Conservation (phyloP, 2,329 filamentous ascomycete genomes). For the Macroventuria anomochaeta region DNA sequence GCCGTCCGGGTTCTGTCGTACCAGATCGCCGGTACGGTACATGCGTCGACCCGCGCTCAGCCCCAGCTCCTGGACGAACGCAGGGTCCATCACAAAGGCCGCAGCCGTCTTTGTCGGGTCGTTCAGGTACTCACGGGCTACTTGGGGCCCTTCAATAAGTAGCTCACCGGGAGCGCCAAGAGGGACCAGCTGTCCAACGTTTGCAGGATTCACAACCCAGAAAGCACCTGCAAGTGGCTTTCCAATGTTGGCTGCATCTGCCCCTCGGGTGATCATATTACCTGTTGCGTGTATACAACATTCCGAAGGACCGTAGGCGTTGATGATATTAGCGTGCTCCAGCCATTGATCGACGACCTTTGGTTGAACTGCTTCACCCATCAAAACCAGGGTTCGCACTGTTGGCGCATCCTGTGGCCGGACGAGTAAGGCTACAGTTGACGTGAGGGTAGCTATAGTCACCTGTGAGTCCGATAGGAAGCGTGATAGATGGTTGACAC, state of each 20-base stretch:
- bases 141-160: conserved; percentile 61
- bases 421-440: too few species aligned
- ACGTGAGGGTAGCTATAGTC: too few species aligned
- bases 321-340: conserved; percentile 13
- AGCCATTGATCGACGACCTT: conserved; percentile 32
- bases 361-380: conserved; percentile 11
- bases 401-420: too few species aligned
- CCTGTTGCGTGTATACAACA: too few species aligned
- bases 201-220: conserved; percentile 46
- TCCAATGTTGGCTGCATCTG: conserved; percentile 25
- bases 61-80: background rate
- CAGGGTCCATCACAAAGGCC: conserved; percentile 6
- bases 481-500: conserved; percentile 54
- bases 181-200: conserved; percentile 7
- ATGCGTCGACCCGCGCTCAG: background rate
- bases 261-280: too few species aligned
- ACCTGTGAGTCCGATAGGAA: too few species aligned
- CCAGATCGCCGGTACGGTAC: conserved; percentile 33
- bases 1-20: conserved; percentile 22
- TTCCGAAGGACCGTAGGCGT: conserved; percentile 21
- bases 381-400: conserved; percentile 11
- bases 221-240: conserved; percentile 20
- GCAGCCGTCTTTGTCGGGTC: conserved; percentile 6
- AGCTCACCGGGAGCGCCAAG: conserved; percentile 51
- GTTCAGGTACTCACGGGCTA: conserved; percentile 32